A percentile compares a stretch with the other conserved stretches of the same genome.
Evolutionary conservation across 208 protist species (phyloP).

Genomic region (Leishmania tarentolae): DNA sequence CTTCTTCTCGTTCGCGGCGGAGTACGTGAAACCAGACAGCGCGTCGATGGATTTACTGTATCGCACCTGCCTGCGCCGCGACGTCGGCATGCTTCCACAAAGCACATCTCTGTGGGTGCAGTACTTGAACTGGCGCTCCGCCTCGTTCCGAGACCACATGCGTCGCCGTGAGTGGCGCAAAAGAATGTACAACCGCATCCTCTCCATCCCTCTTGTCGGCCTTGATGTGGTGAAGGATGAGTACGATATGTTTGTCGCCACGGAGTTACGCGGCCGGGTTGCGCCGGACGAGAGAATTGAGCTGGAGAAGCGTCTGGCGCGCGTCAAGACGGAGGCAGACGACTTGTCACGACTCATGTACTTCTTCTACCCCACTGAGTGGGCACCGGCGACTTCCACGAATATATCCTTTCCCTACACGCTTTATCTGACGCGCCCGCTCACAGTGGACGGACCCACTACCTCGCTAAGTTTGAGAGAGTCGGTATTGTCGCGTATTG

Average conservation of each 20-base stretch:
- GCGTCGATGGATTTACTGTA: constrained; percentile 60
- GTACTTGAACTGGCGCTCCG: constrained; percentile 64
- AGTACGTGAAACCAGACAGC: constrained; percentile 70
- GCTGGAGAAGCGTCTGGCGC: constrained; percentile 45
- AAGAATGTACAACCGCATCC: constrained; percentile 66
- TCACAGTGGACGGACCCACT: constrained; percentile 23
- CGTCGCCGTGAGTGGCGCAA: constrained; percentile 63
- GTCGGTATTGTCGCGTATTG: constrained; percentile 36
- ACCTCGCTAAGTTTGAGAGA: constrained; percentile 22
- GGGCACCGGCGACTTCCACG: constrained; percentile 23
- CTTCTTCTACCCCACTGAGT: constrained; percentile 37
- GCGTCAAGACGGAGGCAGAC: constrained; percentile 44
- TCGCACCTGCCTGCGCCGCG: constrained; percentile 53
- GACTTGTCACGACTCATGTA: constrained; percentile 40
- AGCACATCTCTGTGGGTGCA: constrained; percentile 77
- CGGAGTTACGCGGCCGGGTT: constrained; percentile 59
- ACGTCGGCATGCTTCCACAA: constrained; percentile 71
- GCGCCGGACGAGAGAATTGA: constrained; percentile 58
- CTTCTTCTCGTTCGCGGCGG: constrained; percentile 67
- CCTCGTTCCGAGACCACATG: constrained; percentile 44
- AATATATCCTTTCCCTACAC: constrained; percentile 27
- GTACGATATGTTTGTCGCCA: constrained; percentile 72
- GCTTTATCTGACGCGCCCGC: constrained; percentile 56
- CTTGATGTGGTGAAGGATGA: constrained; percentile 75
- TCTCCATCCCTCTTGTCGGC: constrained; percentile 67